phyloP scores from a whole-genome alignment of 169 alveolate species.

The Babesia sp. region DNA sequence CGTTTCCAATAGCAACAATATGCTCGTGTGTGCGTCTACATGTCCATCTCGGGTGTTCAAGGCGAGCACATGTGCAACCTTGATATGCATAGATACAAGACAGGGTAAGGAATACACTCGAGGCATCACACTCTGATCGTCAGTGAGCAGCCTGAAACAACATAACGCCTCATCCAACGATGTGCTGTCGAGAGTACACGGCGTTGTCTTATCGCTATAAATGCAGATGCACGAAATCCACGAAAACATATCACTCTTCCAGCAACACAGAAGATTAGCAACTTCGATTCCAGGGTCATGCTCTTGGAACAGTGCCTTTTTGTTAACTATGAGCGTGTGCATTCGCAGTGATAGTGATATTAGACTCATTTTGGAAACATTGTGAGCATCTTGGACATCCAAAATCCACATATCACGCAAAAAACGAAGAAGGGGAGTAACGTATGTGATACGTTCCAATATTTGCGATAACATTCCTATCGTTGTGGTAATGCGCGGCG shows the following conservation, averaged over 20 bases:
- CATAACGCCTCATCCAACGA: conserved; percentile 59
- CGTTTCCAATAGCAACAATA: not conserved
- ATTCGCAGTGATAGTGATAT: not conserved
- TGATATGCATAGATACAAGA: conserved; percentile 34
- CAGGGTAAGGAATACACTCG: conserved; percentile 33
- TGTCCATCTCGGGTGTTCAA: not conserved
- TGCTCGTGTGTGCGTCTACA: not conserved
- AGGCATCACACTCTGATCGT: conserved; percentile 38
- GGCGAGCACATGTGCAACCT: conserved; percentile 52
- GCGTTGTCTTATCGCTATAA: not conserved
- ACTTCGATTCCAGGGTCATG: not conserved
- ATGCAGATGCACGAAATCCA: conserved; percentile 40
- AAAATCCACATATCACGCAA: conserved; percentile 17
- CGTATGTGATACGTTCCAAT: not conserved
- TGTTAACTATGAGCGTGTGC: conserved; percentile 3
- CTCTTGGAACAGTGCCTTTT: not conserved
- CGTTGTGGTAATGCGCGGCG: conserved; percentile 17
- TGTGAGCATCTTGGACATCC: conserved; percentile 30
- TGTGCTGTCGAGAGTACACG: conserved; percentile 40
- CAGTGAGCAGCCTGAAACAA: conserved; percentile 16
- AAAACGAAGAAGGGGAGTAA: not conserved
- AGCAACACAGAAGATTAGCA: conserved; percentile 45
- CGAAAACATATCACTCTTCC: conserved; percentile 12
- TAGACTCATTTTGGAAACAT: conserved; percentile 20
- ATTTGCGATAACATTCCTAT: conserved; percentile 1